Conservation (phyloP, 1,139 yeast genomes). For the Lizanozyma gosingica region DNA sequence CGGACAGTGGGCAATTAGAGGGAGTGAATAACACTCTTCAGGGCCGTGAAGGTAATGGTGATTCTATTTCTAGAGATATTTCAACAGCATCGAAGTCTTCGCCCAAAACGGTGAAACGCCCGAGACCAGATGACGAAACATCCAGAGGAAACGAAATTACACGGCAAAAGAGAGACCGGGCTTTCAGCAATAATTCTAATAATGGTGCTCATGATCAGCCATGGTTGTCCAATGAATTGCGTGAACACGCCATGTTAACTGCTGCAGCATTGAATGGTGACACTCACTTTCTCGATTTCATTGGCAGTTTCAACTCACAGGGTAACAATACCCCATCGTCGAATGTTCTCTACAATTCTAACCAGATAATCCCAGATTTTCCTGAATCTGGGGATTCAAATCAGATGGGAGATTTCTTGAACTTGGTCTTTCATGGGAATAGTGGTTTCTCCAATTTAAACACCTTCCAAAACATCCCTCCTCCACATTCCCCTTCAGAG, state of each 20-base stretch:
- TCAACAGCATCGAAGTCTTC: not conserved
- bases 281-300: slow-evolving; percentile 47
- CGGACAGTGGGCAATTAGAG: not conserved
- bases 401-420: slow-evolving; percentile 31
- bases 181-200: not conserved
- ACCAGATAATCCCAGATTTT: slow-evolving; percentile 5
- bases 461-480: not conserved
- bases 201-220: slow-evolving; percentile 23
- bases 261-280: slow-evolving; percentile 68
- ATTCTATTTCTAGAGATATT: not conserved
- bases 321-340: slow-evolving; percentile 10
- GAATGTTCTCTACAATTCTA: slow-evolving; percentile 10
- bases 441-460: slow-evolving; percentile 1
- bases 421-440: slow-evolving; percentile 41
- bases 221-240: slow-evolving; percentile 63
- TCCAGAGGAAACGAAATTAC: slow-evolving; percentile 7
- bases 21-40: not conserved
- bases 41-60: not conserved
- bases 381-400: not conserved
- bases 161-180: slow-evolving; percentile 3
- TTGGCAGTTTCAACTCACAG: slow-evolving; percentile 23
- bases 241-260: slow-evolving; percentile 64
- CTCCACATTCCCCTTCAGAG: not conserved
- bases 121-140: slow-evolving; percentile 6
- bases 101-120: not conserved